Evolutionary conservation across 1,139 yeast species (phyloP), one percentile per base, ranked within the genome.

Genomic region (Suhomyces terraborum): DNA sequence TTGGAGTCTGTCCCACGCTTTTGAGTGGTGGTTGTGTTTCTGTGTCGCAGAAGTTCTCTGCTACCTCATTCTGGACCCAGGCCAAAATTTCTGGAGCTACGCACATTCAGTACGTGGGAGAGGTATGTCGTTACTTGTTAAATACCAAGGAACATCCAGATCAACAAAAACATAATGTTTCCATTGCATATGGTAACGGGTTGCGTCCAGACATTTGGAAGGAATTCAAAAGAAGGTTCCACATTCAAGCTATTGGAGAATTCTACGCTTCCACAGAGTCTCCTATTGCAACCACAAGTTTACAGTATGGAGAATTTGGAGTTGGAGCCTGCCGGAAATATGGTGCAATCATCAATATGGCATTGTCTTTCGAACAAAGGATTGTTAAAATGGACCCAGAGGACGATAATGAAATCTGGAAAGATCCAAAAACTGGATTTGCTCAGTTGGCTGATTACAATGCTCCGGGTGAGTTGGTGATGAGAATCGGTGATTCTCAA

Each of bases 181-280:
- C 67, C 35, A 78, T 83, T 32, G 98, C 97, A 0, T 83, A 83
- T 59, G 98, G 98, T 40, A 93, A 93, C 61, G 98, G 98, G 0
- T 71, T 93, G 55, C 79, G 98, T 52, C 81, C 83, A n/a, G 98
- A 91, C 60, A 84, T 93, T 42, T 93, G 98, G 98, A 64, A 61
- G 45, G 80, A 79, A 38, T 87, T 93, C 64, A 88, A 88, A 61
- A 64, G 73, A 19, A 71, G 96, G 48, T 93, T 91, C 70, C 75
- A 80, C 45, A 84, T 93, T 47, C 69, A 75, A 14, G 84, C 78
- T 7, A 75, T 93, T 51, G 96, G 95, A 16, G 98, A 93, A 60
- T 91, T 91, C 59, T 93, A 91, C 62, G 96, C 96, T 0, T 85
- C 96, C 2, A 88, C 97, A 1, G 98, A 93, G 59, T 83, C 94